These are phyloP conservation scores for Fraxinus pennsylvanica DNA, from an alignment of 257 asterid species.

Conservation along the genomic window DNA sequence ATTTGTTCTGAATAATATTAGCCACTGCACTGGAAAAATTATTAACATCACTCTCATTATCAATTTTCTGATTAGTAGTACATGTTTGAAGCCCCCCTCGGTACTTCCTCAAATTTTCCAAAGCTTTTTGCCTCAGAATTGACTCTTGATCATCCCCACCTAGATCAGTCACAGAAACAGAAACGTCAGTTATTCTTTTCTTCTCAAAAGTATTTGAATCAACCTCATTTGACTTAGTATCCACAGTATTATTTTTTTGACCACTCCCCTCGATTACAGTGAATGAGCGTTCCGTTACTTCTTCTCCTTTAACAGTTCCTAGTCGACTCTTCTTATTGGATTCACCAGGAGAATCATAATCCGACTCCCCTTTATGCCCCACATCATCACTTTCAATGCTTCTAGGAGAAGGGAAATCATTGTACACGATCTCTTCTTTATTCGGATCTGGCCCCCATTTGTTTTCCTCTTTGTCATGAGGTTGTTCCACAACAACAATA, in stretches of 20 bases:
- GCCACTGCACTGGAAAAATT: slow-evolving; percentile 22
- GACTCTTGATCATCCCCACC: slow-evolving; percentile 58
- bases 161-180: slow-evolving; percentile 33
- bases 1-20: slow-evolving; percentile 23
- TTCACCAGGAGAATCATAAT: slow-evolving; percentile 31
- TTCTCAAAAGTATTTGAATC: slow-evolving; percentile 15
- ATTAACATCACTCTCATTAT: slow-evolving; percentile 30
- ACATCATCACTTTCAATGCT: slow-evolving; percentile 55
- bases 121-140: slow-evolving; percentile 76
- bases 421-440: slow-evolving; percentile 60
- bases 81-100: slow-evolving; percentile 36
- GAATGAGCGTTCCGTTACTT: slow-evolving; percentile 21
- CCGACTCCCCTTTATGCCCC: slow-evolving; percentile 35
- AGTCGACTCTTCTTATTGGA: slow-evolving; percentile 27
- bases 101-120: slow-evolving; percentile 77
- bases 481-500: slow-evolving; percentile 47
- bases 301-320: slow-evolving; percentile 35
- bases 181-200: slow-evolving; percentile 29
- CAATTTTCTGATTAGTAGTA: slow-evolving; percentile 19
- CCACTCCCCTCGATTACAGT: slow-evolving; percentile 28
- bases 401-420: slow-evolving; percentile 66
- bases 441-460: slow-evolving; percentile 45
- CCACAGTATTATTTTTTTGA: slow-evolving; percentile 2
- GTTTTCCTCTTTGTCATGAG: slow-evolving; percentile 37
- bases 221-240: slow-evolving; percentile 25